phyloP scores from a whole-genome alignment of 78 protist species.

The Protostelium mycophagum region DNA sequence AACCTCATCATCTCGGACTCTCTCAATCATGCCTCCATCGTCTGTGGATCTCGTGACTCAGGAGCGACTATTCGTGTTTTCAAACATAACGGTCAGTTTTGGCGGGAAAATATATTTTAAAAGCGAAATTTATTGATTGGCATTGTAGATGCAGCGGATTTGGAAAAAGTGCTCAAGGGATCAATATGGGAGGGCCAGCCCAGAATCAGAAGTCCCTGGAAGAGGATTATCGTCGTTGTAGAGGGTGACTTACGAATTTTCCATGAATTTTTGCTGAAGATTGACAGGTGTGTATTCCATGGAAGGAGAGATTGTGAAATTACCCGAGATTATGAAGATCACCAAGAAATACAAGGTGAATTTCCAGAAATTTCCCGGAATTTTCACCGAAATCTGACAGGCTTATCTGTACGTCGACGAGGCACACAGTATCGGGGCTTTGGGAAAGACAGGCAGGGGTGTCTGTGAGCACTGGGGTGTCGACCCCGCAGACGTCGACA shows the following conservation, averaged over 20 bases:
- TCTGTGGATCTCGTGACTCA: slow-evolving; percentile 83
- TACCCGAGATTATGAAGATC: slow-evolving; percentile 77
- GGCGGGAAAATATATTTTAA: too few relatives aligned
- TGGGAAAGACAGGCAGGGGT: slow-evolving; percentile 95
- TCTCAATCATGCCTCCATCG: slow-evolving; percentile 94
- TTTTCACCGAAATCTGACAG: too few relatives aligned
- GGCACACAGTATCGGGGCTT: slow-evolving; percentile 99
- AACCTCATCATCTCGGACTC: slow-evolving; percentile 86
- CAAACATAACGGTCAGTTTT: slow-evolving; percentile 95
- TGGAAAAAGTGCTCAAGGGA: slow-evolving; percentile 75
- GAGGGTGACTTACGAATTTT: slow-evolving; percentile 74
- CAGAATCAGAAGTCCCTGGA: slow-evolving; percentile 86
- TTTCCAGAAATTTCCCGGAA: background rate
- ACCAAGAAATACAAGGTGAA: slow-evolving; percentile 87
- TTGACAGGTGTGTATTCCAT: slow-evolving; percentile 80
- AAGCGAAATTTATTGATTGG: too few relatives aligned
- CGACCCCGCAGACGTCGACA: slow-evolving; percentile 86
- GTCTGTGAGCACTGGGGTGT: slow-evolving; percentile 83
- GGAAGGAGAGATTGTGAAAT: slow-evolving; percentile 92
- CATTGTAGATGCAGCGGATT: slow-evolving; percentile 62
- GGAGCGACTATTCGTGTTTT: slow-evolving; percentile 86
- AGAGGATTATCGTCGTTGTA: slow-evolving; percentile 87
- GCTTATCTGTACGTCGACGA: slow-evolving; percentile 96
- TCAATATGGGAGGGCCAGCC: slow-evolving; percentile 89
- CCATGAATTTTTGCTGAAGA: background rate